Conservation (phyloP, 2,329 filamentous ascomycete species). For the Polytolypa hystricis region DNA sequence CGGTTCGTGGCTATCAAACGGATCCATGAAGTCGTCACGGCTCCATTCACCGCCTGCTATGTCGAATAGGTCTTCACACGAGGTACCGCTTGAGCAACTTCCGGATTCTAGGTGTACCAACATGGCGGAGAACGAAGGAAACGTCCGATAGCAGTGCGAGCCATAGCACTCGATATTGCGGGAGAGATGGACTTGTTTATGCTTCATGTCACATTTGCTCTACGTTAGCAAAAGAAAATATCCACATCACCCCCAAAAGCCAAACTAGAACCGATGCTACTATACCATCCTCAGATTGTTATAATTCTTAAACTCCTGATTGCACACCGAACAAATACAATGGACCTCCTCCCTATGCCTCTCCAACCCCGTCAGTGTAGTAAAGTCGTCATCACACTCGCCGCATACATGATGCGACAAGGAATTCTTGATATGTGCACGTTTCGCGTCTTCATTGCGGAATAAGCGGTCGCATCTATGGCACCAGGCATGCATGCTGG, state of each 20-base stretch:
- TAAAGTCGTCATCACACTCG: slow-evolving; percentile 7
- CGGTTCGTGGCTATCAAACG: slow-evolving; percentile 2
- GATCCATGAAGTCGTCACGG: background rate
- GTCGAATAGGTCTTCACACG: slow-evolving; percentile 7
- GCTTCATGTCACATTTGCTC: slow-evolving; percentile 8
- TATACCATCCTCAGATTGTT: slow-evolving; percentile 14
- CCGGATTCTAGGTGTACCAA: slow-evolving; percentile 18
- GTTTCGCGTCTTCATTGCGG: background rate
- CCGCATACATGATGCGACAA: slow-evolving; percentile 7
- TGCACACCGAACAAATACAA: slow-evolving; percentile 7
- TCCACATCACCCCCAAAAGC: background rate
- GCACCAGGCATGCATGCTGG: slow-evolving; percentile 7
- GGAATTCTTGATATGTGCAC: slow-evolving; percentile 5
- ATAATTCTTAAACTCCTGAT: slow-evolving; percentile 7
- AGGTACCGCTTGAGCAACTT: slow-evolving; percentile 10
- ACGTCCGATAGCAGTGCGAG: slow-evolving; percentile 13
- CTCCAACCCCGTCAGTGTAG: background rate
- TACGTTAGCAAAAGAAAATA: background rate
- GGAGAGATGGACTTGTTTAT: slow-evolving; percentile 13
- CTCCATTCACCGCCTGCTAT: slow-evolving; percentile 5
- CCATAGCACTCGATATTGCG: slow-evolving; percentile 12
- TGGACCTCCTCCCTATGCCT: background rate
- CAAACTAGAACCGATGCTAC: no score
- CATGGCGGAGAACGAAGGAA: slow-evolving; percentile 16
- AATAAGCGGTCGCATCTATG: slow-evolving; percentile 5